Base-by-base conservation (phyloP, 805 yeast species). In the Candida yuanshanica region DNA sequence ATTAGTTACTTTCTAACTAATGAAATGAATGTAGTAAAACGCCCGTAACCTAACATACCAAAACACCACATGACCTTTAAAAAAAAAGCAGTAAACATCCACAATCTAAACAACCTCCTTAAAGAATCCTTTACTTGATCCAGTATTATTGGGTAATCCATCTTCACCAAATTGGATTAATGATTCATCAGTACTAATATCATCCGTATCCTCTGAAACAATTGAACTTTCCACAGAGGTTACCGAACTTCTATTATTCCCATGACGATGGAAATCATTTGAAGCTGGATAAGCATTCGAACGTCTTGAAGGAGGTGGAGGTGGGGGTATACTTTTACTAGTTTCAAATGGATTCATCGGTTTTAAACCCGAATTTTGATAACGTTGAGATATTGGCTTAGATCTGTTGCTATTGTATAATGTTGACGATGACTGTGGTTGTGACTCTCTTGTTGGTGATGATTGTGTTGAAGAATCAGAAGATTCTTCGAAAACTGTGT, bases 401-500 rank as follows among this genome's bases (percentile, higher is more conserved):
- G 14, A 17, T 17, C 21, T 17, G 20, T 31, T 31, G 11, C 11
- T 9, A n/a, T 12, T 4, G 14, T 18, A 31, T 10, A 31, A 18
- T 13, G 51, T 22, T 24, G 46, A 17, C 16, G 47, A 42, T 5
- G 40, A 13, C 29, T 25, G 33, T 33, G 41, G 44, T 14, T 42
- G 36, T 4, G 36, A 22, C 37, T 41, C 17, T 38, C 36, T 23
- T 22, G 9, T 33, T 36, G 8, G 37, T 8, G 7, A 16, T 17
- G 5, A n/a, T 31, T 10, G 12, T n/a, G 21, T 23, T n/a, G 33
- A 9, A 20, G 48, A 26, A 6, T 37, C 26, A 6, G 48, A 26
- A 2, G 49, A 37, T 11, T 53, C 60, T 38, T 56, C 60, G 29
- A 47, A 43, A n/a, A 56, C 58, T 1, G 60, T 56, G 17, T 56